Conservation (phyloP, 1,139 yeast genomes). For the Suhomyces yuchorum region DNA sequence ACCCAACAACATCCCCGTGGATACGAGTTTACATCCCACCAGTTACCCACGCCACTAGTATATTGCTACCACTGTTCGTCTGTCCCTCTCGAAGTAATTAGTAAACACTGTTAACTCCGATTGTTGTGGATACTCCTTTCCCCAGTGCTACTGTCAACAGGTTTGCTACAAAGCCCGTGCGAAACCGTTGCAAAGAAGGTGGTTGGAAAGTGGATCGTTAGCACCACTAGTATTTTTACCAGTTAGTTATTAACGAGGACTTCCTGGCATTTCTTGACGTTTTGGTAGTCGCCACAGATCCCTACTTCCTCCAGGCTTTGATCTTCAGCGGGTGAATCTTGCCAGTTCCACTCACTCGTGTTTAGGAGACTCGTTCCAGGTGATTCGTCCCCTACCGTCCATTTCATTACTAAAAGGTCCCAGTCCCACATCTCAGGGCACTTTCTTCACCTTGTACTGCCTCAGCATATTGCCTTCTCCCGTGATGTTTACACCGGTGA, state of each 20-base stretch:
- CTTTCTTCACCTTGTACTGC: background rate
- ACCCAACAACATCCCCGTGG: background rate
- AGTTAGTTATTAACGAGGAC: background rate
- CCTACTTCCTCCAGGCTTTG: background rate
- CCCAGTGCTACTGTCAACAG: conserved; percentile 8
- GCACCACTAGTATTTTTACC: background rate
- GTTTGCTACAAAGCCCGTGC: background rate
- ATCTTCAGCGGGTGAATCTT: background rate
- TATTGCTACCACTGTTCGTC: background rate
- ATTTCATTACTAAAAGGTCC: background rate
- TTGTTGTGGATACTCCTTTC: background rate
- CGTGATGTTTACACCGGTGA: conserved; percentile 11
- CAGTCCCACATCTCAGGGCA: background rate
- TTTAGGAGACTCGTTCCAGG: background rate
- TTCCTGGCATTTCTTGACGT: background rate
- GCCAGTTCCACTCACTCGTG: background rate
- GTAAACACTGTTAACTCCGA: background rate
- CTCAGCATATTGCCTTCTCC: background rate
- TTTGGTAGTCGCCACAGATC: too few relatives aligned
- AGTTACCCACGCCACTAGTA: background rate
- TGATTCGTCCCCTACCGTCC: background rate
- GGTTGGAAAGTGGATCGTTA: background rate
- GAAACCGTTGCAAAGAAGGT: background rate
- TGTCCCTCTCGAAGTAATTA: background rate
- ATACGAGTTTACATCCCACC: background rate